Evolutionary conservation across 495 filamentous ascomycete species (phyloP), one percentile per base, ranked within the genome.

Genomic region (Wilcoxina mikolae): DNA sequence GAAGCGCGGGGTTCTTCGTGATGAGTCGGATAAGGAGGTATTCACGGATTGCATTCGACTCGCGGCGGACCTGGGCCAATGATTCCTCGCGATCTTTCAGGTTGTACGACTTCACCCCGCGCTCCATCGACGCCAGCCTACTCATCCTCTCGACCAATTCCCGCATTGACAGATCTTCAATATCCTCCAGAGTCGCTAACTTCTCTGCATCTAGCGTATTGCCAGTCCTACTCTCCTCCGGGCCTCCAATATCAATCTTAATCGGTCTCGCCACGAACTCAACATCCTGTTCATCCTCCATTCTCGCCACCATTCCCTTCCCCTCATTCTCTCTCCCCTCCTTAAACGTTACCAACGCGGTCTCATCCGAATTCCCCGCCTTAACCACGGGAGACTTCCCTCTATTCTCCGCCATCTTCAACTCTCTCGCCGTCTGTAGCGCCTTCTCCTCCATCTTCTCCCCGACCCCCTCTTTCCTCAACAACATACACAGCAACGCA

Each of bases 1-100:
- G 60, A 11, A 76, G 61, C 9, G 69, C 62, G 10, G 74, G 72
- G n/a, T 74, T 71, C 0, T 69, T 67, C 17, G 76, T 61, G 12
- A 77, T 60, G 4, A 75, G 68, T 23, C 75, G 69, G 49, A 74
- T 75, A 51, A 77, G 73, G 4, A 78, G 60, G 9, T 75, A 61
- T 35, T 68, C 60, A 58, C 76, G 75, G 54, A 77, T 73, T 51
- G 70, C 70, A 20, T 57, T 47, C 11, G 68, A 42, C 11, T 65
- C 55, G 4, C 56, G 56, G 22, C 66, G 67, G 9, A 72, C 62
- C 44, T 72, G 66, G 29, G 71, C 60, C 12, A 68, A 61, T 5
- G 72, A 71, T 52, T 71, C 61, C 43, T 67, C 68, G 7, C 72
- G 62, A 5, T 72, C 64, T 17, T 67, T 62, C 10, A 25, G 49